Percentiles rank a stretch among this genome's conserved stretches.
These are phyloP conservation scores for Beverwykella pulmonaria DNA, from an alignment of 495 filamentous ascomycete species.

Conservation along the genomic window DNA sequence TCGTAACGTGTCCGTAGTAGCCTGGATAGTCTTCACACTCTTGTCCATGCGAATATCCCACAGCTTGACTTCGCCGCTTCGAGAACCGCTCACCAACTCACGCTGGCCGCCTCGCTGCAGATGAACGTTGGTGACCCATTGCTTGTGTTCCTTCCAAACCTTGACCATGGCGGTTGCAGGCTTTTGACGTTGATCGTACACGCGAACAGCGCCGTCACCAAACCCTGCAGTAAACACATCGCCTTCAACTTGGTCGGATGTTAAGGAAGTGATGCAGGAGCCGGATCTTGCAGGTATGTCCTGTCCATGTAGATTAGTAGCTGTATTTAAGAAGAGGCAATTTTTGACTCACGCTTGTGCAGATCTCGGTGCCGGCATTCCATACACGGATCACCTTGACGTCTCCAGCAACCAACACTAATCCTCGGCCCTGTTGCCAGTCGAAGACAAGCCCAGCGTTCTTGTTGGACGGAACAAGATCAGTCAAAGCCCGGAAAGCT, in stretches of 20 bases:
- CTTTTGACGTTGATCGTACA: conserved; percentile 85
- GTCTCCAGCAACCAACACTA: conserved; percentile 90
- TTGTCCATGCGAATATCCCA: conserved; percentile 92
- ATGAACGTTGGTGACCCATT: conserved; percentile 93
- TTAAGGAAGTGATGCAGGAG: conserved; percentile 92
- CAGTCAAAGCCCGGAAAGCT: conserved; percentile 86
- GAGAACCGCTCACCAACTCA: conserved; percentile 82
- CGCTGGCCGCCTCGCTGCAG: conserved; percentile 94
- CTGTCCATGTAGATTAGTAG: conserved; percentile 37
- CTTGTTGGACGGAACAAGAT: conserved; percentile 86
- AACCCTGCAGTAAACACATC: conserved; percentile 96
- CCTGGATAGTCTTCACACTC: conserved; percentile 70
- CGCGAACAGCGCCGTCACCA: conserved; percentile 91
- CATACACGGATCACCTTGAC: conserved; percentile 94
- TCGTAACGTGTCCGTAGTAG: conserved; percentile 73
- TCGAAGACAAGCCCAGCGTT: conserved; percentile 96
- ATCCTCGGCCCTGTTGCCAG: conserved; percentile 97
- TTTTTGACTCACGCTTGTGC: conserved; percentile 63
- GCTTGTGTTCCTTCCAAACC: conserved; percentile 92
- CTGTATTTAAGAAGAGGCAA: neutral
- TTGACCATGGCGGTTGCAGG: conserved; percentile 86
- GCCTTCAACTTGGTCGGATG: conserved; percentile 95
- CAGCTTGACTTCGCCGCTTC: conserved; percentile 88
- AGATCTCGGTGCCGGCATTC: conserved; percentile 92
- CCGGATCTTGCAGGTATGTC: conserved; percentile 95